Conservation (phyloP, 1,139 yeast species). For the Debaryomyces sp. region DNA sequence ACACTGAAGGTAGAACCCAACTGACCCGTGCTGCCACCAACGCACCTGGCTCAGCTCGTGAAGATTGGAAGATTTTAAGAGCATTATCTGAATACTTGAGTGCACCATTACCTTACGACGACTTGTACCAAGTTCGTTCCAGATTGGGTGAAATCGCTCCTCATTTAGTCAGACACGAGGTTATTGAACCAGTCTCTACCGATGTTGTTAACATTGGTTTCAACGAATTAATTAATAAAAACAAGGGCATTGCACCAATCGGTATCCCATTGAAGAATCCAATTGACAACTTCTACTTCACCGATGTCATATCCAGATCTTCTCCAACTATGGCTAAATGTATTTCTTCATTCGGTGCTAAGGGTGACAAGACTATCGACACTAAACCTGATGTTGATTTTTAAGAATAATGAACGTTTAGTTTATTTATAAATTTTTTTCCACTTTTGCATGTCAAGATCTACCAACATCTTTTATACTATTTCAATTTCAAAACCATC, state of each 20-base stretch:
- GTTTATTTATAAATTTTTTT: conserved; percentile 4
- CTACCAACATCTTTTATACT: conserved; percentile 3
- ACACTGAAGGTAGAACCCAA: conserved; percentile 91
- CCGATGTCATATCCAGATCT: conserved; percentile 84
- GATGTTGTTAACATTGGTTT: conserved; percentile 65
- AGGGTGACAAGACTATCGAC: conserved; percentile 60
- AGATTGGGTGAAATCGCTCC: conserved; percentile 83
- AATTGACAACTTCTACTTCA: conserved; percentile 82
- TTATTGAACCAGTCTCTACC: conserved; percentile 66
- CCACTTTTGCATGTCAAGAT: conserved; percentile 8
- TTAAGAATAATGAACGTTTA: conserved; percentile 14
- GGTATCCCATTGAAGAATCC: conserved; percentile 66
- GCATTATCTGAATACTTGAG: conserved; percentile 82
- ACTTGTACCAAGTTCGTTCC: conserved; percentile 65
- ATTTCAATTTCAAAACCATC: conserved; percentile 4
- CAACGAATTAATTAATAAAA: conserved; percentile 44
- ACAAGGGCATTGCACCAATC: conserved; percentile 39
- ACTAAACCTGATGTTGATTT: conserved; percentile 47
- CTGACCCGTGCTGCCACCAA: conserved; percentile 84
- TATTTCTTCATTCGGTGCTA: conserved; percentile 66
- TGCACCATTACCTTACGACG: conserved; percentile 77
- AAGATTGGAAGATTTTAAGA: conserved; percentile 88
- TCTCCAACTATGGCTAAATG: conserved; percentile 92
- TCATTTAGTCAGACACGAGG: conserved; percentile 75
- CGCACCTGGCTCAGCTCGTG: conserved; percentile 92